phyloP scores from a whole-genome alignment of 2,329 filamentous ascomycete genomes.

The Pseudogymnoascus sp. region DNA sequence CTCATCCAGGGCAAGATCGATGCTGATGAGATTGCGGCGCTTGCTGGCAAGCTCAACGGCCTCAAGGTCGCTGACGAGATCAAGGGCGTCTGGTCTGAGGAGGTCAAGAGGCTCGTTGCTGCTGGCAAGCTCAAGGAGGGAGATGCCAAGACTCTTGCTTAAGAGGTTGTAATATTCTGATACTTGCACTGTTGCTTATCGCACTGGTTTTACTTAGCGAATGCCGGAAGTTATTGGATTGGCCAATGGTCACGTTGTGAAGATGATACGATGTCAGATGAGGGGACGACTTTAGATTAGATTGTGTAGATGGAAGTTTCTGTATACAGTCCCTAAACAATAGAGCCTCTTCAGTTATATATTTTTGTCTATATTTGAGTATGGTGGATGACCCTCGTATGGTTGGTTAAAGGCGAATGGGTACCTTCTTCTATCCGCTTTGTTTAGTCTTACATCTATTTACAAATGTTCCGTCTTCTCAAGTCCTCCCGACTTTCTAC shows the following conservation, averaged over 20 bases:
- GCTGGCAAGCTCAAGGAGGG: conserved; percentile 82
- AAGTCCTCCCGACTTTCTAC: neutral
- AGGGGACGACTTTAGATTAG: conserved; percentile 4
- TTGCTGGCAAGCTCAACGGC: conserved; percentile 73
- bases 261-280: conserved; percentile 2
- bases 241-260: conserved; percentile 18
- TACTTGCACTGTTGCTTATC: neutral
- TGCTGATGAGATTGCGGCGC: conserved; percentile 76
- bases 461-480: neutral
- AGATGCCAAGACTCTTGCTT: conserved; percentile 61
- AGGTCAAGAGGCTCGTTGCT: conserved; percentile 69
- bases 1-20: conserved; percentile 82
- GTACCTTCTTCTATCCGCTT: neutral
- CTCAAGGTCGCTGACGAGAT: conserved; percentile 77
- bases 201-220: neutral
- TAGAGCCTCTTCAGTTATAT: conserved; percentile 2
- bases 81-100: conserved; percentile 72
- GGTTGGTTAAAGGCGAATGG: neutral
- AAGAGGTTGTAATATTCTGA: conserved; percentile 10
- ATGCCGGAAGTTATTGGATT: conserved; percentile 11
- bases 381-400: neutral
- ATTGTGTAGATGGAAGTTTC: conserved; percentile 2
- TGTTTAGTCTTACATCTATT: neutral
- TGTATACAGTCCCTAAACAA: neutral
- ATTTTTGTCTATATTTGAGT: neutral